These are phyloP conservation scores for Lasiodiplodia citricola DNA, from an alignment of 2,329 filamentous ascomycete genomes.

Conservation along the genomic window DNA sequence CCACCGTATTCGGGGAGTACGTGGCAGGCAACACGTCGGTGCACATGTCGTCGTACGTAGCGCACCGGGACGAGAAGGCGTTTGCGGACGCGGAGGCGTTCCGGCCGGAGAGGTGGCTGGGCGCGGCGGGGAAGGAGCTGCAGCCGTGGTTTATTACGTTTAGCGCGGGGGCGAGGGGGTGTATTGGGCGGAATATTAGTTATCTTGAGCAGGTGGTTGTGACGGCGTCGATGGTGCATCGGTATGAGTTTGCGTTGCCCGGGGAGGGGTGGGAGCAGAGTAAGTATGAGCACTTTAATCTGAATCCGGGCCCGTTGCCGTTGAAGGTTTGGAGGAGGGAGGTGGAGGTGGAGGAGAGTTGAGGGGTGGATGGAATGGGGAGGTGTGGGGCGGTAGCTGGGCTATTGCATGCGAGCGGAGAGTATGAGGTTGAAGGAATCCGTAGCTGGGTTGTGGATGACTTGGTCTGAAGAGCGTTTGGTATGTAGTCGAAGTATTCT, in stretches of 20 bases:
- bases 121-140: conserved; percentile 30
- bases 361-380: too few species aligned
- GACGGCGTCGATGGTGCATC: conserved; percentile 40
- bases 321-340: too few species aligned
- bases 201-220: conserved; percentile 55
- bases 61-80: conserved; percentile 57
- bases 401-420: too few species aligned
- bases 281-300: too few species aligned
- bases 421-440: too few species aligned
- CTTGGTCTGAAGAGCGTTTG: too few species aligned
- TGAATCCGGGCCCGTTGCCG: too few species aligned
- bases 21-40: conserved; percentile 47
- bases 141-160: conserved; percentile 33
- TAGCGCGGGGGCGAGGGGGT: conserved; percentile 33
- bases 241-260: conserved; percentile 46
- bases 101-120: conserved; percentile 57
- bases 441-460: too few species aligned
- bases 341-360: too few species aligned
- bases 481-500: too few species aligned
- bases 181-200: conserved; percentile 50
- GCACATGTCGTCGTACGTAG: conserved; percentile 46
- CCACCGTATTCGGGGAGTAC: conserved; percentile 31
- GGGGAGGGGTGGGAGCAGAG: too few species aligned
- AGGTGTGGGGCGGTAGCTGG: too few species aligned
- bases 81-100: conserved; percentile 54